phyloP scores from a whole-genome alignment of 768 basidiomycete species.

The Suillus hirtellus region DNA sequence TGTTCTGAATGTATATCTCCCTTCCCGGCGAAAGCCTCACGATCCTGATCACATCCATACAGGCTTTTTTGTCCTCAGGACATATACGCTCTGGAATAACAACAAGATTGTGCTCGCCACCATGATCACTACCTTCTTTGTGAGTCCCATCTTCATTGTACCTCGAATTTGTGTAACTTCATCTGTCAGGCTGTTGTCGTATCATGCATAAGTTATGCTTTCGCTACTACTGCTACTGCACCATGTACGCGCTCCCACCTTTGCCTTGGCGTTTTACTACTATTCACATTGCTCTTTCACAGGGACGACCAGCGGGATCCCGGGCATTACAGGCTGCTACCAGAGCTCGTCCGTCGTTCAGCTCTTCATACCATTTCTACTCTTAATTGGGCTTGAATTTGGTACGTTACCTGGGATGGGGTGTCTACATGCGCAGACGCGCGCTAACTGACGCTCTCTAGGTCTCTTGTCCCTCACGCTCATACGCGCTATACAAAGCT shows the following conservation, averaged over 20 bases:
- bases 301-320: neutral
- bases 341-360: neutral
- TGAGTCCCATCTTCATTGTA: neutral
- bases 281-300: neutral
- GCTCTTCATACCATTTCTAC: neutral
- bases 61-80: conserved; percentile 5
- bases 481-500: conserved; percentile 1
- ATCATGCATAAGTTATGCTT: neutral
- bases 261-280: neutral
- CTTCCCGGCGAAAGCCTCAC: neutral
- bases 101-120: neutral
- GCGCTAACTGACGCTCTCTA: neutral
- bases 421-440: neutral
- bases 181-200: neutral
- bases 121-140: neutral
- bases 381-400: neutral
- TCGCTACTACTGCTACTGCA: conserved; percentile 1
- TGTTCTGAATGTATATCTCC: conserved; percentile 2
- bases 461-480: conserved; percentile 1
- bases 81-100: conserved; percentile 5
- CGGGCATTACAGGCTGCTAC: conserved; percentile 1
- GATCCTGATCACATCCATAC: neutral
- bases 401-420: neutral
- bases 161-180: neutral
- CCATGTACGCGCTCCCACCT: neutral